phyloP scores from a whole-genome alignment of 305 asterid genomes.

The Andrographis paniculata region DNA sequence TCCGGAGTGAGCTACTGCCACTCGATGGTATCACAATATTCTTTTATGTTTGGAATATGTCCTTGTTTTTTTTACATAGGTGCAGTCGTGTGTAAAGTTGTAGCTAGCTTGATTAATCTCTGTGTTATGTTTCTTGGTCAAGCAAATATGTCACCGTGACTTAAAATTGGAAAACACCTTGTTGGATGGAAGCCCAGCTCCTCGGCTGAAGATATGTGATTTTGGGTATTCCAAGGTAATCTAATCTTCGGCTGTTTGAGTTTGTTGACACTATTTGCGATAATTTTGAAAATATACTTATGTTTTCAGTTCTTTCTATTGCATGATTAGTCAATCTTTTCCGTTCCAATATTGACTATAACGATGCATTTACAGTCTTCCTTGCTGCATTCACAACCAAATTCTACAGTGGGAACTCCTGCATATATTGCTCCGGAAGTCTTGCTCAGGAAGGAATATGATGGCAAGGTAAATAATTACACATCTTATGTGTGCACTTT shows the following conservation, averaged over 20 bases:
- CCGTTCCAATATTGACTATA: background rate
- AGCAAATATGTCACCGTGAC: conserved; percentile 94
- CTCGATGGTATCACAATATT: conserved; percentile 37
- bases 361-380: conserved; percentile 41
- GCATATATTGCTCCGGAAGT: conserved; percentile 76
- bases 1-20: conserved; percentile 83
- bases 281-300: background rate
- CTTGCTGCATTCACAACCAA: conserved; percentile 73
- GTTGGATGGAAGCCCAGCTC: conserved; percentile 88
- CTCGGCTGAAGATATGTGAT: conserved; percentile 80
- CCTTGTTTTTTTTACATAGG: background rate
- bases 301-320: background rate
- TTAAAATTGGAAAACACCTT: conserved; percentile 84
- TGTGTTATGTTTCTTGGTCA: conserved; percentile 21
- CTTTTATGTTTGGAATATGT: conserved; percentile 8
- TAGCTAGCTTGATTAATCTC: conserved; percentile 12
- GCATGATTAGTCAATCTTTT: background rate
- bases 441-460: conserved; percentile 54
- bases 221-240: conserved; percentile 90
- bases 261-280: background rate
- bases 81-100: conserved; percentile 7
- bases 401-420: conserved; percentile 74
- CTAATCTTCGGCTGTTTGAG: background rate
- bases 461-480: conserved; percentile 48
- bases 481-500: background rate